Base-by-base conservation (phyloP, 2,329 filamentous ascomycete species). In the Cladosporium velox region DNA sequence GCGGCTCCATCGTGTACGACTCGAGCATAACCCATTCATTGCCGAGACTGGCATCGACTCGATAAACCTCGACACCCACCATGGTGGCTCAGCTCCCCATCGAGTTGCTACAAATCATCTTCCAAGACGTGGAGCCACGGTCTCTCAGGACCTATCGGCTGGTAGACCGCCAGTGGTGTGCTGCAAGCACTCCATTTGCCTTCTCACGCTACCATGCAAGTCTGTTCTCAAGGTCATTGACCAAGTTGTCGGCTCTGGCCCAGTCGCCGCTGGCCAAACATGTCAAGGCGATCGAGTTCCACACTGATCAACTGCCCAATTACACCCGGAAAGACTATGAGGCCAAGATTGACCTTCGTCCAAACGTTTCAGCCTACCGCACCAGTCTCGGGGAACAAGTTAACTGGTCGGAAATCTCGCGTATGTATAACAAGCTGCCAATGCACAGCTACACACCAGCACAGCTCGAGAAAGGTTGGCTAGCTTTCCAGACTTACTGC, bases 101-200 rank as follows among this genome's bases (percentile, higher is more conserved):
- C 54, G 74, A 76, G 69, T 67, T 76, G n/a, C 58, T 75, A 24
- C 70, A 69, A 5, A 59, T 69, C 38, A 71, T 75, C 11, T 63
- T 68, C 54, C 67, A 69, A 21, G 58, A 69, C n/a, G 71, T 69
- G 59, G 63, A 69, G 21, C 68, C 71, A 59, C 55, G 66, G 2
- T 66, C 68, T 2, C 67, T 70, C 32, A 75, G 72, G 58, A 52
- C 52, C 18, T 64, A 72, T 21, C 70, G 73, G 10, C 65, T 69
- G n/a, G 68, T 70, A 4, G 58, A 66, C 67, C 70, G 65, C 59
- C 66, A 61, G 15, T 67, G 67, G 12, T 55, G 59, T 30, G 66
- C 68, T 15, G 66, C 67, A 8, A 68, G 70, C 60, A 72, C 70
- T 21, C 68, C 69, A 10, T 30, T 64, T 12, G 55, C 73, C 41